Evolutionary conservation across 352 stramenopile species (phyloP), one percentile per base, ranked within the genome.

Genomic region (Phytophthora ohioensis): DNA sequence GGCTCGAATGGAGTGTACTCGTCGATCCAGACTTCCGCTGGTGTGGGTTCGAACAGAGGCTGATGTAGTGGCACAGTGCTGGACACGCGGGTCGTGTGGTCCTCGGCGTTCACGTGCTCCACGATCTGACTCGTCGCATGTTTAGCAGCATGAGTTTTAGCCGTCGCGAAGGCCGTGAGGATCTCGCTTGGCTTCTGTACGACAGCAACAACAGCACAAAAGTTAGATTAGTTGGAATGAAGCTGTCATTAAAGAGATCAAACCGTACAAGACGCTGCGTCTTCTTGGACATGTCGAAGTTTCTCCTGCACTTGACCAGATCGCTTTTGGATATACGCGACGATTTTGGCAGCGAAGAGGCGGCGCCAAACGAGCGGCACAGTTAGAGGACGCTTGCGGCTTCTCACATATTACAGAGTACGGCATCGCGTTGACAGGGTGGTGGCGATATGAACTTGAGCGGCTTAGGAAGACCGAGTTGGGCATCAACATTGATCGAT

Each of bases 1-100:
- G 76, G 74, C 30, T 95, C 70, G 70, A 98, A 98, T 4, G 94
- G 89, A 43, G 85, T 92, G 77, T 98, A 98, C 62, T 98, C 87
- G 53, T 97, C 88, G 69, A 98, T 98, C 75, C 93, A 91, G 51
- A 98, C 77, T 41, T 92, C 81, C 0, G 79, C 71, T 0, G 95
- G 94, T 35, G 73, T 82, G 7, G 94, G 81, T 52, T 97, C 85
- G 53, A 98, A 98, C 43, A 98, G 70, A 32, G 93, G 92, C 52
- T 88, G 80, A 53, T 97, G 88, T 39, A 97, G 56, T 0, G 91
- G 88, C 30, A 98, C 93, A 9, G 65, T 46, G 71, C 81, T 93
- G 10, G 84, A 80, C 8, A 90, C 67, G 54, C 73, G 80, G 11
- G 71, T 39, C 1, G 87, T 91, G 78, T 97, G 82, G 64, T 97